These are phyloP conservation scores for Jimgerdemannia lactiflua DNA, from an alignment of 192 early-diverging fungal genomes.

Conservation along the genomic window DNA sequence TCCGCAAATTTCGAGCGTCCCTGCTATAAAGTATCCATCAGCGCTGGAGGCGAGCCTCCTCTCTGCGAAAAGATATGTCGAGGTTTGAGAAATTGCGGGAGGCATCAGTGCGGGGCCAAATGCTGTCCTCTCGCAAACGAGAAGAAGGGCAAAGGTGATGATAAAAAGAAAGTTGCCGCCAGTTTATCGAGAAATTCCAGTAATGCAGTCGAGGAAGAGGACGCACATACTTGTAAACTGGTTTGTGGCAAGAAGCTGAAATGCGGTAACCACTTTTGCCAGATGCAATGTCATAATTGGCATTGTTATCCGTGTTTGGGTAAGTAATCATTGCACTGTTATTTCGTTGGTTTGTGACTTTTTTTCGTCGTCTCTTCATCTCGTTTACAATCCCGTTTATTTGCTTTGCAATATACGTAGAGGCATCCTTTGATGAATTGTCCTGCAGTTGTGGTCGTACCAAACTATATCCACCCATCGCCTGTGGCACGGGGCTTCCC, in stretches of 20 bases:
- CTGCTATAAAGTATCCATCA: constrained; percentile 41
- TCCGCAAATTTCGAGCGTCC: constrained; percentile 39
- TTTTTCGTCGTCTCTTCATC: neutral
- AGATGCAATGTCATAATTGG: constrained; percentile 74
- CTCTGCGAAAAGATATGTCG: constrained; percentile 64
- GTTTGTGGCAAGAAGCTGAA: constrained; percentile 70
- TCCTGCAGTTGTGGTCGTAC: constrained; percentile 87
- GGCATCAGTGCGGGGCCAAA: constrained; percentile 59
- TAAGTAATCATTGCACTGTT: constrained; percentile 10
- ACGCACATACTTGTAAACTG: constrained; percentile 61
- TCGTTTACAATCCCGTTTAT: neutral
- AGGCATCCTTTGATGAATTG: constrained; percentile 79
- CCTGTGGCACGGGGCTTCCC: constrained; percentile 78
- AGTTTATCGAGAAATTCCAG: neutral
- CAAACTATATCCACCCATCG: constrained; percentile 76
- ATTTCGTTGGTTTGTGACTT: neutral
- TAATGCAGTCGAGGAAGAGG: constrained; percentile 28
- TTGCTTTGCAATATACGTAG: constrained; percentile 8
- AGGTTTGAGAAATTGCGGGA: constrained; percentile 61
- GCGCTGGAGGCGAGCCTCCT: constrained; percentile 40
- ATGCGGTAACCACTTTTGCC: constrained; percentile 82
- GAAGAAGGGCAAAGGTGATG: constrained; percentile 23
- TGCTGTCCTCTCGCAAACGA: constrained; percentile 59
- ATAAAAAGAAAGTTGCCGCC: constrained; percentile 14
- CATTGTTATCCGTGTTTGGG: constrained; percentile 70